These are phyloP conservation scores for Bothriochloa decipiens DNA, from an alignment of 176 grass and related monocot species.

Conservation along the genomic window DNA sequence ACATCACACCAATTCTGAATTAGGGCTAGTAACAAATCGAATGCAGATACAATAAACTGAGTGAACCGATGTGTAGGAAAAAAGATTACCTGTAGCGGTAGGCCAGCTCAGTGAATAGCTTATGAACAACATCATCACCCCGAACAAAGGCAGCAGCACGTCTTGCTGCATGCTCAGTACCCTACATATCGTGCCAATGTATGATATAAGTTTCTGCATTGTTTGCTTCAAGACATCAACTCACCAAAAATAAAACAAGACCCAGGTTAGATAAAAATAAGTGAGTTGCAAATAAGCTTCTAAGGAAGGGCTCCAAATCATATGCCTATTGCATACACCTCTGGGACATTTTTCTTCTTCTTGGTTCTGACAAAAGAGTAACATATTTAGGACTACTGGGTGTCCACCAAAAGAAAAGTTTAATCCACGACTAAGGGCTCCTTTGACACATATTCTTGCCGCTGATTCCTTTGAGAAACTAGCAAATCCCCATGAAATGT, in stretches of 20 bases:
- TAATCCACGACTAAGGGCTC: background rate
- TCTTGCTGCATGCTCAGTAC: constrained; percentile 70
- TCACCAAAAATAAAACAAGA: constrained; percentile 23
- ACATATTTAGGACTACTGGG: background rate
- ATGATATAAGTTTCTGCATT: constrained; percentile 5
- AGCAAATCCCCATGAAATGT: background rate
- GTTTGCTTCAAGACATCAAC: background rate
- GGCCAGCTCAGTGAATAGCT: constrained; percentile 92
- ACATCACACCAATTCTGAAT: background rate
- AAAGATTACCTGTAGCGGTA: constrained; percentile 79
- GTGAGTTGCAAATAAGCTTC: background rate
- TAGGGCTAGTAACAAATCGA: background rate
- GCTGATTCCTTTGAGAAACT: background rate
- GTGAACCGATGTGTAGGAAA: background rate
- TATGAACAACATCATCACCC: constrained; percentile 94
- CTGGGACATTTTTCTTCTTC: background rate
- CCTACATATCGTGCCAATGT: constrained; percentile 45
- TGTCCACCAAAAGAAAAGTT: background rate
- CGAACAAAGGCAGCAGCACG: constrained; percentile 84
- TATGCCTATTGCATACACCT: background rate
- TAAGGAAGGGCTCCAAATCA: background rate
- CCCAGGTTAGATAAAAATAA: background rate
- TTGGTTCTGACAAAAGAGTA: background rate
- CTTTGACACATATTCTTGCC: background rate
- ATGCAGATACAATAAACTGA: background rate